These are phyloP conservation scores for Boletus sp. DNA, from an alignment of 768 basidiomycete species.

Conservation along the genomic window DNA sequence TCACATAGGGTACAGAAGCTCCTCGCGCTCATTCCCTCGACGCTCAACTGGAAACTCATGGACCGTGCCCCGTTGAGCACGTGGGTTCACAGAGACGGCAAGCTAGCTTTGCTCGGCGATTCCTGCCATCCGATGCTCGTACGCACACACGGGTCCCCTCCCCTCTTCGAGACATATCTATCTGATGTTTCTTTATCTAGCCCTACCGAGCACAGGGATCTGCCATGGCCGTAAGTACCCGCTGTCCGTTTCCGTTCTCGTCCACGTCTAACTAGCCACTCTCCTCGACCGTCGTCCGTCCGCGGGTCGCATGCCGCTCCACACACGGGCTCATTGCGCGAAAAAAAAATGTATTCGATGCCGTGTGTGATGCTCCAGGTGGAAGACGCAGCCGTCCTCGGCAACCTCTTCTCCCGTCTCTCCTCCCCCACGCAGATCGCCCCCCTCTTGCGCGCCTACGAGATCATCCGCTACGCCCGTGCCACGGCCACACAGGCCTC, in stretches of 20 bases:
- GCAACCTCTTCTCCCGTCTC: slow-evolving; percentile 48
- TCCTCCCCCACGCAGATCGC: slow-evolving; percentile 40
- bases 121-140: slow-evolving; percentile 56
- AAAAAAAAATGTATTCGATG: background rate
- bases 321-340: background rate
- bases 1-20: slow-evolving; percentile 43
- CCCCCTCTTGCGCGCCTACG: slow-evolving; percentile 48
- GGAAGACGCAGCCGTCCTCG: slow-evolving; percentile 40
- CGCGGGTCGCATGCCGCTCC: background rate
- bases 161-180: background rate
- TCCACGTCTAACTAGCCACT: background rate
- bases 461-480: slow-evolving; percentile 48
- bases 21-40: slow-evolving; percentile 41
- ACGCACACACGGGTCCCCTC: background rate
- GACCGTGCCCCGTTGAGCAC: slow-evolving; percentile 45
- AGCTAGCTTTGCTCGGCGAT: slow-evolving; percentile 49
- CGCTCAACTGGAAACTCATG: slow-evolving; percentile 47
- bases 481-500: slow-evolving; percentile 47
- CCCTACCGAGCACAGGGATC: slow-evolving; percentile 56
- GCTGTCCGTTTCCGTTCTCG: background rate
- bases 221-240: slow-evolving; percentile 45
- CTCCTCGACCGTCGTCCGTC: background rate
- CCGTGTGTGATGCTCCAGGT: slow-evolving; percentile 18
- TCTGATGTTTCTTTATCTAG: slow-evolving; percentile 16
- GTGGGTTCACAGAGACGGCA: slow-evolving; percentile 46